These are phyloP conservation scores for Neofusicoccum kwambonambiense DNA, from an alignment of 2,329 filamentous ascomycete species.

Conservation along the genomic window DNA sequence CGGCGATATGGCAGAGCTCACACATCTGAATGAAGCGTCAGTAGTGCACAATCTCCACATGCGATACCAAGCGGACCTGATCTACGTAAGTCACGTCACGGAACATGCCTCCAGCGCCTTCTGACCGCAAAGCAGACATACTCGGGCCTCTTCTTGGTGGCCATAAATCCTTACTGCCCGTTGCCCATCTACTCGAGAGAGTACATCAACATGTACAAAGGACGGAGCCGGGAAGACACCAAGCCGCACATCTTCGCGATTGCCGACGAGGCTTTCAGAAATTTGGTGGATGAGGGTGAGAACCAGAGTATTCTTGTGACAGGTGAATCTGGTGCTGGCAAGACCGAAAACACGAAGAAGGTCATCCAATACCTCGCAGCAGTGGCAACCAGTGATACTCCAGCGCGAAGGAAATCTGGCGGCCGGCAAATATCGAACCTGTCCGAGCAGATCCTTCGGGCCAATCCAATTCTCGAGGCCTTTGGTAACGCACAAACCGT, in stretches of 20 bases:
- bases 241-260: constrained; percentile 97
- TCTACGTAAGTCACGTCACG: constrained; percentile 60
- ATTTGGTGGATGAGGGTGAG: constrained; percentile 88
- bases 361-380: constrained; percentile 98
- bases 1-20: constrained; percentile 98
- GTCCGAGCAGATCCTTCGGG: constrained; percentile 92
- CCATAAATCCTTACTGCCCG: constrained; percentile 93
- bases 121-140: constrained; percentile 65
- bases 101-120: too few relatives aligned
- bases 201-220: constrained; percentile 98
- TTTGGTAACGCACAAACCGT: constrained; percentile 99
- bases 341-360: constrained; percentile 99
- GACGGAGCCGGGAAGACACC: constrained; percentile 85
- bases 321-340: constrained; percentile 95
- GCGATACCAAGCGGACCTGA: constrained; percentile 92
- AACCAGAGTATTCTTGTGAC: constrained; percentile 98
- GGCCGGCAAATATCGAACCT: constrained; percentile 74
- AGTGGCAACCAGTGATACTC: constrained; percentile 80
- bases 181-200: constrained; percentile 95
- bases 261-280: constrained; percentile 94
- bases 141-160: constrained; percentile 93
- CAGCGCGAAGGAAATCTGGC: constrained; percentile 55
- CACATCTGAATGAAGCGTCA: constrained; percentile 94
- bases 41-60: constrained; percentile 96
- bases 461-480: constrained; percentile 95